Percentiles rank a stretch among this genome's conserved stretches.
Conservation (phyloP, 768 basidiomycete genomes). For the Hericium erinaceus region DNA sequence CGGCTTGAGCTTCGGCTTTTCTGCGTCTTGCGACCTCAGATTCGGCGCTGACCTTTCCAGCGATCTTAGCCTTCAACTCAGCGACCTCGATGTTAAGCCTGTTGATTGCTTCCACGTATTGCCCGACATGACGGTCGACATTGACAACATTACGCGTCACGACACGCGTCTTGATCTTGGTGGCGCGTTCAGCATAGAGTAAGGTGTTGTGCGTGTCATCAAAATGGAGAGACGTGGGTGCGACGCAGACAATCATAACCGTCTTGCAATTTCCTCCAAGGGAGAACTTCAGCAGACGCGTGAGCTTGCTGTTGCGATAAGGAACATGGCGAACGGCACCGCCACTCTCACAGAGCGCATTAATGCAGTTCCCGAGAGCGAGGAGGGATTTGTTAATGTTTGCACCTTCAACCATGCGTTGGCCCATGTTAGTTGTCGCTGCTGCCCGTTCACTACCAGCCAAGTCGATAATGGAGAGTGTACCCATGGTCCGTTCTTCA, state of each 20-base stretch:
- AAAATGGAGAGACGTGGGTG: slow-evolving; percentile 90
- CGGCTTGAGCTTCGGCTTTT: slow-evolving; percentile 59
- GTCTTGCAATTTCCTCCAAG: slow-evolving; percentile 99
- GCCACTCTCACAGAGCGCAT: slow-evolving; percentile 92
- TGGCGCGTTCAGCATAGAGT: slow-evolving; percentile 94
- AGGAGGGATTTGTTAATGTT: slow-evolving; percentile 99
- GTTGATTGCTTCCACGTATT: slow-evolving; percentile 92
- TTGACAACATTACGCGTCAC: slow-evolving; percentile 93
- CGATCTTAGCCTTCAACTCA: slow-evolving; percentile 78
- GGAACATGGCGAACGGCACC: slow-evolving; percentile 85
- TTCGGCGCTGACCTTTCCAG: slow-evolving; percentile 58
- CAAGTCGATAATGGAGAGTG: slow-evolving; percentile 94
- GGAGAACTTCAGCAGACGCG: slow-evolving; percentile 93
- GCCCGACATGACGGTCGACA: slow-evolving; percentile 89
- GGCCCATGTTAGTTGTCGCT: slow-evolving; percentile 94
- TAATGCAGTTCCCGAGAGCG: slow-evolving; percentile 96
- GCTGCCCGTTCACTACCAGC: slow-evolving; percentile 96
- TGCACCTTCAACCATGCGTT: slow-evolving; percentile 96
- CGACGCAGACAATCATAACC: slow-evolving; percentile 98
- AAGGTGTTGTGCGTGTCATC: slow-evolving; percentile 99
- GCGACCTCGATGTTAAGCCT: slow-evolving; percentile 76
- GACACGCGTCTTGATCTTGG: slow-evolving; percentile 97
- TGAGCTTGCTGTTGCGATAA: slow-evolving; percentile 97
- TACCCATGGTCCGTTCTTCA: slow-evolving; percentile 77
- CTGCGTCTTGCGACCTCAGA: slow-evolving; percentile 55